Conservation (phyloP, 306 rosid genomes). For the Gillenia trifoliata region DNA sequence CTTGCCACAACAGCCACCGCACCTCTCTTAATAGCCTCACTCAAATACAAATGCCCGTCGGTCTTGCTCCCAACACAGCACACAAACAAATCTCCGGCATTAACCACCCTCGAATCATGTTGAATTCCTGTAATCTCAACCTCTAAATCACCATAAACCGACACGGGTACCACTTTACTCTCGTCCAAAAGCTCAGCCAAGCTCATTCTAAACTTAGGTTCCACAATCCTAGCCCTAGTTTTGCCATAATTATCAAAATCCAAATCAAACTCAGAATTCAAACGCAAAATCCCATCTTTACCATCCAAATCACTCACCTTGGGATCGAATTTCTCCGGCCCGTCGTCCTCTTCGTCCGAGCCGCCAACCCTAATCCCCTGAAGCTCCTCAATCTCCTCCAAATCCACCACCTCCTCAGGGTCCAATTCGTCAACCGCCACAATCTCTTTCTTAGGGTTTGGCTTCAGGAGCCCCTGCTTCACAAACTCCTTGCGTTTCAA, state of each 20-base stretch:
- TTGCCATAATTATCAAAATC: constrained; percentile 79
- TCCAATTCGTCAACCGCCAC: constrained; percentile 49
- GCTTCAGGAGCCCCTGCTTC: constrained; percentile 72
- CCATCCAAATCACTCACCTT: constrained; percentile 26
- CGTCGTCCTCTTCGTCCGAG: constrained; percentile 31
- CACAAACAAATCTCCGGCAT: constrained; percentile 74
- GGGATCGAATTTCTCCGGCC: constrained; percentile 19
- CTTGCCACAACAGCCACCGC: constrained; percentile 89
- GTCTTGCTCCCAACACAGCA: constrained; percentile 62
- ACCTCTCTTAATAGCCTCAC: constrained; percentile 96
- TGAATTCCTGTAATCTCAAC: constrained; percentile 88
- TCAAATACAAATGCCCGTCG: constrained; percentile 65
- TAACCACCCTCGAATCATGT: constrained; percentile 74
- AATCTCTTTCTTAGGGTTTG: constrained; percentile 60
- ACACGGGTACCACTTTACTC: constrained; percentile 84
- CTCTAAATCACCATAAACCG: constrained; percentile 81
- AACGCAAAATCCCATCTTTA: constrained; percentile 24
- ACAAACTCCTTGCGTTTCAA: constrained; percentile 86
- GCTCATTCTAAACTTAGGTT: constrained; percentile 76
- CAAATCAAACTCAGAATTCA: constrained; percentile 57
- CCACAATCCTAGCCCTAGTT: constrained; percentile 64
- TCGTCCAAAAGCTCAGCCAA: constrained; percentile 92
- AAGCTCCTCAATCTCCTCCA: constrained; percentile 75
- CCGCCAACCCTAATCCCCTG: constrained; percentile 39
- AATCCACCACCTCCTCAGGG: constrained; percentile 67